phyloP scores from a whole-genome alignment of 1,139 yeast species.

The Taphrina sp. region DNA sequence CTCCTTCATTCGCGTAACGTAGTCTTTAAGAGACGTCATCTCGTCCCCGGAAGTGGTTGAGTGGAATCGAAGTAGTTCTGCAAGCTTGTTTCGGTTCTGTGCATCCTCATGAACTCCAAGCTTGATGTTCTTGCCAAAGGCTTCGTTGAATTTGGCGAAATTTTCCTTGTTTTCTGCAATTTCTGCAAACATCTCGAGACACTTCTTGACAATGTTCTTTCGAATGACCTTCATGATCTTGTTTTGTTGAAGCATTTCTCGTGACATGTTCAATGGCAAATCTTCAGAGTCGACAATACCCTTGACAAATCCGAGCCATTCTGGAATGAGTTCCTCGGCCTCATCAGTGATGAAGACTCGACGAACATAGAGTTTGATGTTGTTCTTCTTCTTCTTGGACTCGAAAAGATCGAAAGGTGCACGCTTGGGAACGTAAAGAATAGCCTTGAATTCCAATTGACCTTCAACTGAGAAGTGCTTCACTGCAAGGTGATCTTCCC shows the following conservation, averaged over 20 bases:
- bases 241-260: slow-evolving; percentile 99
- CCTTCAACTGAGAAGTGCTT: slow-evolving; percentile 99
- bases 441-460: slow-evolving; percentile 98
- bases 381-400: slow-evolving; percentile 96
- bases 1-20: slow-evolving; percentile 99
- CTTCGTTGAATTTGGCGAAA: slow-evolving; percentile 97
- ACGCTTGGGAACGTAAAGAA: slow-evolving; percentile 96
- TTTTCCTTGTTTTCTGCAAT: slow-evolving; percentile 98
- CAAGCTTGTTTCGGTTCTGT: slow-evolving; percentile 92
- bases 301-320: slow-evolving; percentile 95
- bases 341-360: slow-evolving; percentile 99
- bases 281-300: slow-evolving; percentile 99
- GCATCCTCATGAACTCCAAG: slow-evolving; percentile 99
- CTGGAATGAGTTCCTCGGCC: slow-evolving; percentile 98
- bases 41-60: slow-evolving; percentile 95
- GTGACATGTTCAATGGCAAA: slow-evolving; percentile 98
- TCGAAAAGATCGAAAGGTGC: slow-evolving; percentile 99
- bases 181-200: slow-evolving; percentile 97
- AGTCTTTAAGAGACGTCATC: slow-evolving; percentile 89
- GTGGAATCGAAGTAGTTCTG: slow-evolving; percentile 95
- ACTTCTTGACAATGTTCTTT: slow-evolving; percentile 98
- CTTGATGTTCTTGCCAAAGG: slow-evolving; percentile 97
- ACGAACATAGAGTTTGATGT: slow-evolving; percentile 98
- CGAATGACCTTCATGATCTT: slow-evolving; percentile 98
- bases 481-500: slow-evolving; percentile 99